Conservation (phyloP, 179 eudicot genomes). For the Patellifolia procumbens region DNA sequence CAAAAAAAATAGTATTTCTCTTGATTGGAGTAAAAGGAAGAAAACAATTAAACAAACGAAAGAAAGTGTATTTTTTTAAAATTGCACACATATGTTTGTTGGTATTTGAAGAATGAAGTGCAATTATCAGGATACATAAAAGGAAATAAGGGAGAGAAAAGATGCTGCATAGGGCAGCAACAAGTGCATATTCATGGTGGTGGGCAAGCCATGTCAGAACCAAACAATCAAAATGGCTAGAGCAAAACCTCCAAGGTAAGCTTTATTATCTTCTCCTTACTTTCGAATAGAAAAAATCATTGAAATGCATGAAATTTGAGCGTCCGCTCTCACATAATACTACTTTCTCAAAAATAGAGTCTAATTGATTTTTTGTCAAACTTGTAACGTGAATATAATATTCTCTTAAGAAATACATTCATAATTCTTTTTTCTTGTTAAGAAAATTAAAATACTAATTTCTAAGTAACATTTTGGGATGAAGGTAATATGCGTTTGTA, state of each 20-base stretch:
- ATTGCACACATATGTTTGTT: no score
- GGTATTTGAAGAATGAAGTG: no score
- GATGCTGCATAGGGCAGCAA: conserved; percentile 74
- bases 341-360: no score
- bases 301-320: background rate
- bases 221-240: conserved; percentile 95
- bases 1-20: background rate
- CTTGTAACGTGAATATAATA: no score
- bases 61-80: background rate
- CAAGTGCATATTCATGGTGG: conserved; percentile 99
- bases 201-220: conserved; percentile 97
- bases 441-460: no score
- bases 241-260: conserved; percentile 74
- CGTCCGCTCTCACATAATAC: no score
- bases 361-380: no score
- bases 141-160: conserved; percentile 11
- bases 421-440: no score
- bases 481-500: no score
- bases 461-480: no score
- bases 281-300: background rate
- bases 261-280: background rate
- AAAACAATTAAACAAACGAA: background rate
- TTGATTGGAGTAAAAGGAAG: background rate
- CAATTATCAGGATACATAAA: background rate
- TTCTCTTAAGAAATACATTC: no score